Evolutionary conservation across 2,329 filamentous ascomycete species (phyloP).

Genomic region (Microthyrium microscopicum): DNA sequence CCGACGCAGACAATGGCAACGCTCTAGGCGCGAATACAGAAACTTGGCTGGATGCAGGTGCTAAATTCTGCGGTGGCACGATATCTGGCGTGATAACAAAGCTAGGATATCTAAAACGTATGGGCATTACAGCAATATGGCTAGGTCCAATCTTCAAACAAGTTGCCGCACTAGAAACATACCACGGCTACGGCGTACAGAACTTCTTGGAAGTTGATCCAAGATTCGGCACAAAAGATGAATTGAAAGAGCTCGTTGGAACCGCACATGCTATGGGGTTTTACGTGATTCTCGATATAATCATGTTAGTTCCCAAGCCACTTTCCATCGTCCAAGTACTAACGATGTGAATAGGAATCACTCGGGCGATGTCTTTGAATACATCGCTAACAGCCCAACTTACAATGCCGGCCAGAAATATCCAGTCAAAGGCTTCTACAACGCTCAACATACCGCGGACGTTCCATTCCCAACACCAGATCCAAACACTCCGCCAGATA

Average conservation of each 20-base stretch:
- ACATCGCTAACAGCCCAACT: not conserved
- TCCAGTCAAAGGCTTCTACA: constrained; percentile 1
- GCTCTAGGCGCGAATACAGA: constrained; percentile 4
- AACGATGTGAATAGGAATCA: no score
- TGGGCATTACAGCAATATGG: constrained; percentile 12
- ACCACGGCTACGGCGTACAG: constrained; percentile 11
- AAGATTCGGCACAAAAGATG: constrained; percentile 12
- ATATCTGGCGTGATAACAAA: constrained; percentile 11
- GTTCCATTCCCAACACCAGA: constrained; percentile 8
- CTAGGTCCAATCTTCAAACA: constrained; percentile 13
- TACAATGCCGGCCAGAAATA: constrained; percentile 2
- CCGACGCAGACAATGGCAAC: constrained; percentile 7
- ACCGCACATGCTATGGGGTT: constrained; percentile 11
- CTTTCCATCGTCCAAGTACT: no score
- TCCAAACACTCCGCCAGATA: not conserved
- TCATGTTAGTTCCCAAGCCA: no score
- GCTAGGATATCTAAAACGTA: constrained; percentile 12
- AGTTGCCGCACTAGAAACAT: constrained; percentile 8
- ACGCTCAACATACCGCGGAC: not conserved
- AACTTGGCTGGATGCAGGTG: constrained; percentile 9
- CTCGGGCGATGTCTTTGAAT: constrained; percentile 1
- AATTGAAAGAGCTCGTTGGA: constrained; percentile 11
- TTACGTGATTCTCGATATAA: constrained; percentile 13
- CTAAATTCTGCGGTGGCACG: constrained; percentile 10
- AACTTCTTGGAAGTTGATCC: constrained; percentile 12